Percentiles rank a stretch among this genome's conserved stretches.
These are phyloP conservation scores for Suillus hirtellus DNA, from an alignment of 768 basidiomycete genomes.

Conservation along the genomic window DNA sequence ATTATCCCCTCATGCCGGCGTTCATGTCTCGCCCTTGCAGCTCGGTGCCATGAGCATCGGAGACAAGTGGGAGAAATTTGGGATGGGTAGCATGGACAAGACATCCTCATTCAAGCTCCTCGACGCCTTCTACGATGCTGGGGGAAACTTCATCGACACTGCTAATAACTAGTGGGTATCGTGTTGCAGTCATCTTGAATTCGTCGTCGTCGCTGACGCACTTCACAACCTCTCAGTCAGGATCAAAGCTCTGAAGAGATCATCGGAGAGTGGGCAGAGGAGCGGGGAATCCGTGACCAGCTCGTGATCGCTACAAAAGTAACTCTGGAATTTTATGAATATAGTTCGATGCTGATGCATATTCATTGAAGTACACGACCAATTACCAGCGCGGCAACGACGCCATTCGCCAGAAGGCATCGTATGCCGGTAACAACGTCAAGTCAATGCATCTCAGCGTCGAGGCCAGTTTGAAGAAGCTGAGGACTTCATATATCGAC, in stretches of 20 bases:
- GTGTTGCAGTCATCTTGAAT: neutral
- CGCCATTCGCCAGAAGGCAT: neutral
- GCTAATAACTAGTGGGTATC: neutral
- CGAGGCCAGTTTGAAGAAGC: neutral
- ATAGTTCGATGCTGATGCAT: neutral
- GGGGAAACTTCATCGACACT: neutral
- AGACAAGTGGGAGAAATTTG: neutral
- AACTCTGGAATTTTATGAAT: neutral
- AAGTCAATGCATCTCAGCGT: neutral
- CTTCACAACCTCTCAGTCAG: neutral
- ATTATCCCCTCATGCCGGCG: neutral
- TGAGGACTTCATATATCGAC: conserved; percentile 1
- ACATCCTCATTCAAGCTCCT: conserved; percentile 1
- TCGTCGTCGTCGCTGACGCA: neutral
- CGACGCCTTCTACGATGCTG: neutral
- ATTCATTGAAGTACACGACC: neutral
- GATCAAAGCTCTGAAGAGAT: neutral
- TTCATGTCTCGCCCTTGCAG: neutral
- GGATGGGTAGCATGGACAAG: neutral
- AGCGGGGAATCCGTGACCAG: neutral
- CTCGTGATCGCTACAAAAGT: neutral
- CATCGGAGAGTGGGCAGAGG: neutral
- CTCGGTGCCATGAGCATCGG: conserved; percentile 2
- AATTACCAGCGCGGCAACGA: neutral
- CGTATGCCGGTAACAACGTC: neutral